Evolutionary conservation across 2,329 filamentous ascomycete genomes (phyloP), one percentile per base, ranked within the genome.

Genomic region (Aspergillus pseudonomiae): DNA sequence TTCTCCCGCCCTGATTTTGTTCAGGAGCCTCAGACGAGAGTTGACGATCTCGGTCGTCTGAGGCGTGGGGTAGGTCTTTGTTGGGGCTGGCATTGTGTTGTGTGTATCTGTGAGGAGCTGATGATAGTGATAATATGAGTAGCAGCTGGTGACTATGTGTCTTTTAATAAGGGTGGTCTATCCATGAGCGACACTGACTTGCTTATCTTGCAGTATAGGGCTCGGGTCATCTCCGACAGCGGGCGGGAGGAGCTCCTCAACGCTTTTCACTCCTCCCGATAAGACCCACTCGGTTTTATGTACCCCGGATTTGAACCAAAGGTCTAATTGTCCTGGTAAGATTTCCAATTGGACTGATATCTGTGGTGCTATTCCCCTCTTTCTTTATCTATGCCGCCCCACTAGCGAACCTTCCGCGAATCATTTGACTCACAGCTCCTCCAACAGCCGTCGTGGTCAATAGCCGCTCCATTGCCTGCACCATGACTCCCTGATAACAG

Each of bases 21-120:
- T 83, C 63, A 83, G 77, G 3, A 83, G 70, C 58, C 77, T 74
- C 60, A 83, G 68, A 10, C 78, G 77, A 63, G 80, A 75, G 67
- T 83, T 83, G 19, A 77, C 56, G 50, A 80, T 71, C 19, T 61
- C 64, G 14, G 76, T 80, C 12, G 73, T 71, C 14, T 62, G 73
- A 14, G 75, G 64, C 2, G 73, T 76, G 30, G 74, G 66, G 59
- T 76, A 75, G 57, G 61, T 61, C 57, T 60, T 65, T 46, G 48
- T 68, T 32, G 57, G 53, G 12, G 48, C 62, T 24, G 46, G 48
- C 48, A 34, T 48, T 24, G 10, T 32, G 48, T 30, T 36, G 1
- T 4, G 28, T 32, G 39, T 45, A 16, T 2, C 45, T 39, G 9
- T 2, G 45, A 50, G 12, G 16, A 10, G n/a, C 4, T 19, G 43